phyloP scores from a whole-genome alignment of 2,329 filamentous ascomycete species.

The Colletotrichum cuscutae region DNA sequence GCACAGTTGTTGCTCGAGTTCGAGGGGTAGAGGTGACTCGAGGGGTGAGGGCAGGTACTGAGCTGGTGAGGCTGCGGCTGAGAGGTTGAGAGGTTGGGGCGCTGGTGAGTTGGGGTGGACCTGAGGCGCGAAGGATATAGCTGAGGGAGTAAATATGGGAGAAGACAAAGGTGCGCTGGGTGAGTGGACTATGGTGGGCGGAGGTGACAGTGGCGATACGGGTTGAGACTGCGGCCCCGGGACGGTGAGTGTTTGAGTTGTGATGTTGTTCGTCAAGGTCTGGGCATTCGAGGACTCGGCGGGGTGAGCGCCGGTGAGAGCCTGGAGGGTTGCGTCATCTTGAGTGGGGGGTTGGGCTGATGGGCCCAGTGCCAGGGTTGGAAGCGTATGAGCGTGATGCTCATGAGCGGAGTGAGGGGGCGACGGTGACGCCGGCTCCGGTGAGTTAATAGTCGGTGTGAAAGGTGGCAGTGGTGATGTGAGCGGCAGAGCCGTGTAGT shows the following conservation, averaged over 20 bases:
- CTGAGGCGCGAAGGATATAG: constrained; percentile 33
- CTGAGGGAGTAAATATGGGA: constrained; percentile 26
- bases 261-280: constrained; percentile 17
- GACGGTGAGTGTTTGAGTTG: constrained; percentile 21
- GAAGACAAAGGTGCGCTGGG: not conserved
- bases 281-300: constrained; percentile 12
- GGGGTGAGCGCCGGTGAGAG: constrained; percentile 16
- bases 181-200: constrained; percentile 15
- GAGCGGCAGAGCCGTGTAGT: constrained; percentile 22
- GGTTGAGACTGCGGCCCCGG: constrained; percentile 17
- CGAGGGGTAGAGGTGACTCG: constrained; percentile 25
- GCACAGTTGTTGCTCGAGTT: constrained; percentile 23
- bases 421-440: constrained; percentile 9
- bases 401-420: constrained; percentile 14
- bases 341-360: constrained; percentile 29
- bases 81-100: constrained; percentile 30
- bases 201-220: constrained; percentile 20
- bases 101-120: constrained; percentile 28
- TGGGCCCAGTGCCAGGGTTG: constrained; percentile 21
- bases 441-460: not conserved
- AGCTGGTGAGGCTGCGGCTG: constrained; percentile 15
- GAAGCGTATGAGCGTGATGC: constrained; percentile 15
- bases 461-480: constrained; percentile 14
- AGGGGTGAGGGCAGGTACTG: constrained; percentile 30
- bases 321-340: constrained; percentile 20